phyloP scores from a whole-genome alignment of 2,329 filamentous ascomycete genomes.

The Monosporascus sp. region DNA sequence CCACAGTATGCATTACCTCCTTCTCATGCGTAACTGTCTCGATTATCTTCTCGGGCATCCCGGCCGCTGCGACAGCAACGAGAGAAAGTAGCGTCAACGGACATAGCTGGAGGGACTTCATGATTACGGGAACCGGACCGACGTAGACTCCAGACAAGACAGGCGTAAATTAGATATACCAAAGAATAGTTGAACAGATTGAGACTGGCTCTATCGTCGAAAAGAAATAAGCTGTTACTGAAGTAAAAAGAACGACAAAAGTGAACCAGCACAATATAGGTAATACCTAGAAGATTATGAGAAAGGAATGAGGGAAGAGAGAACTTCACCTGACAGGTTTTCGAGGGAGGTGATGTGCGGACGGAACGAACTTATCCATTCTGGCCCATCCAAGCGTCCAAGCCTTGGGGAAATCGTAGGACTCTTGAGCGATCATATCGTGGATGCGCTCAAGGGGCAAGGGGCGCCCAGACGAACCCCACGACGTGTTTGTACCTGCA shows the following conservation, averaged over 20 bases:
- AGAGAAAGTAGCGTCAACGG: not conserved
- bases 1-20: not conserved
- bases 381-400: not conserved
- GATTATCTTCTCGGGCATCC: not conserved
- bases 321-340: not conserved
- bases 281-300: not conserved
- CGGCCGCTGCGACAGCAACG: not conserved
- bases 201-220: not conserved
- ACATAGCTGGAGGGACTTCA: not conserved
- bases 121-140: not conserved
- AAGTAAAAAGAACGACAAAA: not conserved
- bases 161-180: not conserved
- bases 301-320: not conserved
- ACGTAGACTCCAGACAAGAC: not conserved
- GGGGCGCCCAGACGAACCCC: not conserved
- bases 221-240: not conserved
- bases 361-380: not conserved
- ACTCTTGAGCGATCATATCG: not conserved
- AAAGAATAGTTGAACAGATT: not conserved
- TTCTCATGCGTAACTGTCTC: not conserved
- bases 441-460: not conserved
- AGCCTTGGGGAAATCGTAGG: not conserved
- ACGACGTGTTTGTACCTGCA: not conserved
- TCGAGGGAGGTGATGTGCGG: not conserved
- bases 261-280: not conserved